phyloP scores from a whole-genome alignment of 1,139 yeast genomes.

The Trichomonascaceae sp. region DNA sequence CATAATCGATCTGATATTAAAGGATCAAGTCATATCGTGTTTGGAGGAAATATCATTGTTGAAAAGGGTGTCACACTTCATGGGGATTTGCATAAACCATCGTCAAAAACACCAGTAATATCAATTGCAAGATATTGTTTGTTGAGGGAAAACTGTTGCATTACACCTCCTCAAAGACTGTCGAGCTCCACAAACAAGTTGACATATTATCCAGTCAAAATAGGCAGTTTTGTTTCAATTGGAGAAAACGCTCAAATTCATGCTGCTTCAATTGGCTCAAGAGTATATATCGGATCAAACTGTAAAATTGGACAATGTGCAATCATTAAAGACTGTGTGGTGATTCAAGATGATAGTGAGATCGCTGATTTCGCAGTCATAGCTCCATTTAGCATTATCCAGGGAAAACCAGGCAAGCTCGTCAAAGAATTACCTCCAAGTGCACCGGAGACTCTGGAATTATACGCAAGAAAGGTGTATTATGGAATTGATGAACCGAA shows the following conservation, averaged over 20 bases:
- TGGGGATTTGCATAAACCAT: conserved; percentile 37
- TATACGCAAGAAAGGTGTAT: conserved; percentile 26
- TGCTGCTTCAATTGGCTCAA: conserved; percentile 39
- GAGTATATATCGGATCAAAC: conserved; percentile 52
- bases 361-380: conserved; percentile 53
- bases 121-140: conserved; percentile 49
- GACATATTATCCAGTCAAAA: conserved; percentile 35
- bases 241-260: conserved; percentile 41
- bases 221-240: conserved; percentile 56
- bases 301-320: conserved; percentile 49
- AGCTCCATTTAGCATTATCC: conserved; percentile 55
- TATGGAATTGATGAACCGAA: conserved; percentile 26
- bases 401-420: conserved; percentile 26
- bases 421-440: conserved; percentile 32
- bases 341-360: conserved; percentile 43
- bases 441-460: conserved; percentile 31
- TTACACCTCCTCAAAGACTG: conserved; percentile 22
- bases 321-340: conserved; percentile 59
- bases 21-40: conserved; percentile 41
- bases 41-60: conserved; percentile 43
- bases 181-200: conserved; percentile 13
- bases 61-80: conserved; percentile 34
- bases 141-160: conserved; percentile 22
- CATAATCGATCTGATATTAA: conserved; percentile 42
- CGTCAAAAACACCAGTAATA: conserved; percentile 37